These are phyloP conservation scores for Arachis stenosperma DNA, from an alignment of 306 rosid genomes.

Conservation along the genomic window DNA sequence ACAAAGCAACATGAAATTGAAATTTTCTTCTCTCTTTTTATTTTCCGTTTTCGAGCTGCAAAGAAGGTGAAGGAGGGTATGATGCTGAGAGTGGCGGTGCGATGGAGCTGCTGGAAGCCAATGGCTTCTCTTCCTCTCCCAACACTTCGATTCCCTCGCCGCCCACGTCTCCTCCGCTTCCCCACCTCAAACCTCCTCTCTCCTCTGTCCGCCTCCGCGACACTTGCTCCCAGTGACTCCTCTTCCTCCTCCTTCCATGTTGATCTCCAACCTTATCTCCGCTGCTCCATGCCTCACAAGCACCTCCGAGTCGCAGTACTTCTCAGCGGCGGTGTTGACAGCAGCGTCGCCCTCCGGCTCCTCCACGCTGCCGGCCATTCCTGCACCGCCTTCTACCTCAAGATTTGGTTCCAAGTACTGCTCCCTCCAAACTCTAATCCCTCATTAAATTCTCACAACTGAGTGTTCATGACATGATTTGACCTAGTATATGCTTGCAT, in stretches of 20 bases:
- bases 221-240: slow-evolving; percentile 30
- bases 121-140: slow-evolving; percentile 38
- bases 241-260: slow-evolving; percentile 29
- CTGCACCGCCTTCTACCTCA: slow-evolving; percentile 90
- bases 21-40: no score
- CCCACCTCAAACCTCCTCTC: slow-evolving; percentile 33
- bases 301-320: slow-evolving; percentile 75
- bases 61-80: background rate
- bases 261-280: slow-evolving; percentile 52
- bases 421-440: background rate
- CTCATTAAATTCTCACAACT: background rate
- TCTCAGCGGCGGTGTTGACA: slow-evolving; percentile 90
- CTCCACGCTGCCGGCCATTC: slow-evolving; percentile 89
- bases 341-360: slow-evolving; percentile 90
- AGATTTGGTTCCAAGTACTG: slow-evolving; percentile 90
- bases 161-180: background rate
- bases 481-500: no score
- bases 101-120: slow-evolving; percentile 38
- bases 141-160: slow-evolving; percentile 21
- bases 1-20: no score
- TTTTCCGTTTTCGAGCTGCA: background rate
- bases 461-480: no score
- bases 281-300: slow-evolving; percentile 67
- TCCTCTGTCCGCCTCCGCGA: slow-evolving; percentile 14
- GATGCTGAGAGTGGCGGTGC: slow-evolving; percentile 39